These are phyloP conservation scores for Metrosideros polymorpha DNA, from an alignment of 441 rosid species.

Conservation along the genomic window DNA sequence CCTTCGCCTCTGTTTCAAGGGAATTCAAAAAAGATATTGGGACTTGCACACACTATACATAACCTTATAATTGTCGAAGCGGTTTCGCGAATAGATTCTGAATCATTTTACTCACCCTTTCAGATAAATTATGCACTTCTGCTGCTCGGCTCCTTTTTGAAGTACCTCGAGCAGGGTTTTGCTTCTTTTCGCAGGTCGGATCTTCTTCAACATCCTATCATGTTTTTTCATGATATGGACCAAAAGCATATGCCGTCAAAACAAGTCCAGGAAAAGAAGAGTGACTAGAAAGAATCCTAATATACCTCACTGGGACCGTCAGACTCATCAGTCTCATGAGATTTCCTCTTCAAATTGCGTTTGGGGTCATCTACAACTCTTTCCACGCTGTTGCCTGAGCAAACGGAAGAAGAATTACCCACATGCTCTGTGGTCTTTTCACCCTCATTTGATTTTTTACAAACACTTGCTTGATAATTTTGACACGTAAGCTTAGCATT, in stretches of 20 bases:
- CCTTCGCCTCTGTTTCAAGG: neutral
- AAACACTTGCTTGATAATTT: neutral
- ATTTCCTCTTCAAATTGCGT: constrained; percentile 1
- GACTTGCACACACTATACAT: neutral
- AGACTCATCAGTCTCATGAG: constrained; percentile 1
- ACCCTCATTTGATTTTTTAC: neutral
- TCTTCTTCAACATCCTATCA: constrained; percentile 7
- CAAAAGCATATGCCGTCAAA: neutral
- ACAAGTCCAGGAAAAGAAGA: neutral
- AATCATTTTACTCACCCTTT: constrained; percentile 6
- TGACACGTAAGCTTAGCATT: neutral
- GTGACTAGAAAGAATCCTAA: neutral
- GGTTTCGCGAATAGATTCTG: neutral
- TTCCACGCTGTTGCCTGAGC: constrained; percentile 1
- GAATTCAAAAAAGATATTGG: neutral
- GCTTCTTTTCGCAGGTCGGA: neutral
- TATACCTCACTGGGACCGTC: constrained; percentile 1
- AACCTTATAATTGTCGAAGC: neutral
- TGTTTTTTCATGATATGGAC: neutral
- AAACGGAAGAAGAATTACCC: neutral
- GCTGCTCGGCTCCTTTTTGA: constrained; percentile 10
- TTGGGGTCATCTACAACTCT: neutral
- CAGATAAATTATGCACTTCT: constrained; percentile 14
- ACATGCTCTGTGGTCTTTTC: neutral
- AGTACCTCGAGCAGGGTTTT: constrained; percentile 1